Evolutionary conservation across 768 basidiomycete species (phyloP).

Genomic region (Calocybe indica): DNA sequence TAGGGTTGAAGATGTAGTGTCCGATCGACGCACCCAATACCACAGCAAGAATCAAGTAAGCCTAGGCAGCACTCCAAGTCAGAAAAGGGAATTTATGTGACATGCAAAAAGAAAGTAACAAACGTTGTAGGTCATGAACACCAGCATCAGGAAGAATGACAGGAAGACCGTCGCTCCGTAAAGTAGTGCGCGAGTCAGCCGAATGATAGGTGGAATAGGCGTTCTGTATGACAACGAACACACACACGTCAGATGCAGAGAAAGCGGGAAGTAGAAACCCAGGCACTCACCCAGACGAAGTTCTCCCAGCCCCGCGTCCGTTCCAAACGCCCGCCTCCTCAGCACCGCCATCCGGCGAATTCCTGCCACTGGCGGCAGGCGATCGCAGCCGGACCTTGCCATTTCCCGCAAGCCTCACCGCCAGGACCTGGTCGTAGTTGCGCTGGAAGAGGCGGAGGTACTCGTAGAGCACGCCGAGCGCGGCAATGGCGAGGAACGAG

Average conservation of each 20-base stretch:
- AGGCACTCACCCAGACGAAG: constrained; percentile 34
- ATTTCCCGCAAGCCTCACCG: constrained; percentile 34
- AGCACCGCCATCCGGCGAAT: constrained; percentile 30
- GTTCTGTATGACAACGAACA: constrained; percentile 24
- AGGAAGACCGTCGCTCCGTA: constrained; percentile 76
- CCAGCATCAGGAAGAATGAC: constrained; percentile 89
- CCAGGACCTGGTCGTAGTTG: constrained; percentile 54
- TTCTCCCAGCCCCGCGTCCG: constrained; percentile 35
- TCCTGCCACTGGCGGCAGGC: constrained; percentile 28
- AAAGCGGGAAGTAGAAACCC: constrained; percentile 10
- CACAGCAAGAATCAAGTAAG: constrained; percentile 79
- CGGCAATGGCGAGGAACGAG: constrained; percentile 60
- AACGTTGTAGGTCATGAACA: constrained; percentile 97
- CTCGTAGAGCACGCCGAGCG: constrained; percentile 72
- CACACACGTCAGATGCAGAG: background rate
- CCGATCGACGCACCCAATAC: constrained; percentile 80
- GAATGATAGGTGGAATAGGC: constrained; percentile 42
- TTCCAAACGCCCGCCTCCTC: constrained; percentile 55
- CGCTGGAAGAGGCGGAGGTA: constrained; percentile 65
- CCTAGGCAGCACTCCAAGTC: constrained; percentile 34
- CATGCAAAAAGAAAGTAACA: constrained; percentile 19
- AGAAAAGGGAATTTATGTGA: constrained; percentile 1
- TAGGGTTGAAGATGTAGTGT: constrained; percentile 69
- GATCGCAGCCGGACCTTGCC: constrained; percentile 40
- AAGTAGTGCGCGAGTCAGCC: constrained; percentile 55